These are phyloP conservation scores for Colletotrichum gloeosporioides DNA, from an alignment of 2,329 filamentous ascomycete genomes.

Conservation along the genomic window DNA sequence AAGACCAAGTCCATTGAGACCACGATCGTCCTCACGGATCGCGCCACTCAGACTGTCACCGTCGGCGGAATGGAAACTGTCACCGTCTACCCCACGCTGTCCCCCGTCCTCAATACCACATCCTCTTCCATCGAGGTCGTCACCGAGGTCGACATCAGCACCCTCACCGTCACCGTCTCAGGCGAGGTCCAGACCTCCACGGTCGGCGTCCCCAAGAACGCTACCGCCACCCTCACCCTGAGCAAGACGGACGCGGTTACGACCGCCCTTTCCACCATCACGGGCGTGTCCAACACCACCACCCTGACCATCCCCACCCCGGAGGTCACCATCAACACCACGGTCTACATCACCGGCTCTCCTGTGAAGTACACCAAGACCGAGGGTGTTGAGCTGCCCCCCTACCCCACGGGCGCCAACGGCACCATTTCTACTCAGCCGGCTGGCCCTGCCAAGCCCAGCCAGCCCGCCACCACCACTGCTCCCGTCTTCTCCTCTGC, in stretches of 20 bases:
- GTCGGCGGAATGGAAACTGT: slow-evolving; percentile 2
- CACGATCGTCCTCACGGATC: slow-evolving; percentile 11
- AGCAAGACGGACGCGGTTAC: slow-evolving; percentile 13
- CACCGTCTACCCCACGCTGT: neutral
- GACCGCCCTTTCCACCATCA: slow-evolving; percentile 19
- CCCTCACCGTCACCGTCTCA: slow-evolving; percentile 28
- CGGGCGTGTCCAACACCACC: slow-evolving; percentile 15
- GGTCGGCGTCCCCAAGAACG: slow-evolving; percentile 21
- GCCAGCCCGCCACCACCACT: neutral
- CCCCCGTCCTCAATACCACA: slow-evolving; percentile 22
- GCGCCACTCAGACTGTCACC: slow-evolving; percentile 17
- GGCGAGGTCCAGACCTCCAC: slow-evolving; percentile 21
- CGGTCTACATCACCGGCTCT: slow-evolving; percentile 28
- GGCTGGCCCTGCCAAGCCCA: neutral
- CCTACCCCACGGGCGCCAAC: slow-evolving; percentile 26
- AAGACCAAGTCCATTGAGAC: slow-evolving; percentile 3
- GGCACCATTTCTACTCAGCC: slow-evolving; percentile 22
- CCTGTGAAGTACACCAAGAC: slow-evolving; percentile 28
- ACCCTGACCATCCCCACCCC: neutral
- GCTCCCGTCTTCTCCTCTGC: slow-evolving; percentile 35
- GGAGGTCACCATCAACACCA: slow-evolving; percentile 3
- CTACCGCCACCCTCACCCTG: slow-evolving; percentile 36
- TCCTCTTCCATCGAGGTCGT: slow-evolving; percentile 26
- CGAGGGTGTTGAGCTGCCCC: slow-evolving; percentile 17
- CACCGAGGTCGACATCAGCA: slow-evolving; percentile 32